Evolutionary conservation across 169 alveolate genomes (phyloP), one percentile per base, ranked within the genome.

Genomic region (Cryptosporidium ubiquitum): DNA sequence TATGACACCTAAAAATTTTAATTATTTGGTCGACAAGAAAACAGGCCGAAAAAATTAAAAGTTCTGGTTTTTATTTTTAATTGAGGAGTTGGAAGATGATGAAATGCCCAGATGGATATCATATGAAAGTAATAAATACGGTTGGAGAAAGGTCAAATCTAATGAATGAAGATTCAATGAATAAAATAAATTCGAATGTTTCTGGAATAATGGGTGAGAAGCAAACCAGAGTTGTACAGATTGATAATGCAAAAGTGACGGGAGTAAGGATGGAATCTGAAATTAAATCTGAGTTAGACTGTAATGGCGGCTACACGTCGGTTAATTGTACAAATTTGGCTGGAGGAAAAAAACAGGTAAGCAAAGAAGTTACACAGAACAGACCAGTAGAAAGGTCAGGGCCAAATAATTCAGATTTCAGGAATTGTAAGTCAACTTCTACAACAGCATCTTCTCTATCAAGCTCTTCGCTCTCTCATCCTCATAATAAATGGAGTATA

Each of bases 401-500:
- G 16, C 68, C 51, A 35, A 64, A 70, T 20, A 70, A 23, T 57
- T 35, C 33, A 31, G 51, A 73, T 23, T 52, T 73, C 12, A 73
- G 55, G 29, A 55, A 73, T 35, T 51, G 85, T 14, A 73, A 73
- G 31, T 61, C 89, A 29, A 79, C 89, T 5, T 79, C 89, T 18
- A 69, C 84, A 3, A 79, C 89, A 37, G 60, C 89, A 14, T 79
- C 89, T 2, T 73, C 70, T 29, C 55, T 33, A 4, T 64, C 75
- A 9, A 37, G 75, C 7, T 71, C 85, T n/a, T 61, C 73, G 1
- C 37, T 79, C 9, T 66, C 75, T 20, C 75, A 60, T 23, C 89
- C 64, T 79, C 89, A 60, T 47, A 60, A 79, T 16, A 37, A 40
- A 40, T 79, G 89, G 89, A 61, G 89, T 18, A 84, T 94, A 12